Percentiles rank a stretch among this genome's conserved stretches.
These are phyloP conservation scores for Erigeron philadelphicus DNA, from an alignment of 140 eudicot species.

Conservation along the genomic window DNA sequence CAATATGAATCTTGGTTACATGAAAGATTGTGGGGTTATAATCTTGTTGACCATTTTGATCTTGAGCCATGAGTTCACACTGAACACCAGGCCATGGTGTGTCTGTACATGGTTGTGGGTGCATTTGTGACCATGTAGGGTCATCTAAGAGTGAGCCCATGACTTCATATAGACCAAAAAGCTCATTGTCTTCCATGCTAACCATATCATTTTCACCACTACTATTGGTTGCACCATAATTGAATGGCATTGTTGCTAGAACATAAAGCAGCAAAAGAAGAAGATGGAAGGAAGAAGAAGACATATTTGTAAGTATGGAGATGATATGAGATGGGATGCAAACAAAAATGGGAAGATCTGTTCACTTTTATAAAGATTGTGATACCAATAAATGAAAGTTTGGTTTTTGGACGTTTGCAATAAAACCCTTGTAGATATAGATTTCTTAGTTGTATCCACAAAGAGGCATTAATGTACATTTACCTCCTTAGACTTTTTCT, in stretches of 20 bases:
- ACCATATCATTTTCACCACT: conserved; percentile 22
- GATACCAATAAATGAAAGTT: conserved; percentile 21
- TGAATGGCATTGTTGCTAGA: conserved; percentile 12
- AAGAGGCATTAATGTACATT: background rate
- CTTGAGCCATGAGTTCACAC: conserved; percentile 55
- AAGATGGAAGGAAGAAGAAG: conserved; percentile 14
- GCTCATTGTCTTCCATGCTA: conserved; percentile 59
- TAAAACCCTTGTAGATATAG: background rate
- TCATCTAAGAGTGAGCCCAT: conserved; percentile 68
- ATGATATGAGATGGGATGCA: conserved; percentile 22
- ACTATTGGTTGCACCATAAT: background rate
- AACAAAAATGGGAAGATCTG: conserved; percentile 30
- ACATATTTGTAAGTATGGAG: conserved; percentile 24
- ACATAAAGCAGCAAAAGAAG: conserved; percentile 22
- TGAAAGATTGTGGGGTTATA: conserved; percentile 52
- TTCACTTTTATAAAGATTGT: conserved; percentile 27
- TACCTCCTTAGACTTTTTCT: conserved; percentile 1
- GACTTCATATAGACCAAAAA: conserved; percentile 57
- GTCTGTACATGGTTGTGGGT: conserved; percentile 69
- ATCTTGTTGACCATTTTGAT: conserved; percentile 26
- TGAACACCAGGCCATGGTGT: conserved; percentile 85
- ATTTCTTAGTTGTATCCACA: conserved; percentile 3
- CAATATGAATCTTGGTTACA: conserved; percentile 68
- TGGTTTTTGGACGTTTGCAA: conserved; percentile 23
- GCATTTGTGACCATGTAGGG: conserved; percentile 60